A percentile compares a stretch with the other conserved stretches of the same genome.
phyloP scores from a whole-genome alignment of 139 green algal species.

The Pseudopediastrum boryanum region DNA sequence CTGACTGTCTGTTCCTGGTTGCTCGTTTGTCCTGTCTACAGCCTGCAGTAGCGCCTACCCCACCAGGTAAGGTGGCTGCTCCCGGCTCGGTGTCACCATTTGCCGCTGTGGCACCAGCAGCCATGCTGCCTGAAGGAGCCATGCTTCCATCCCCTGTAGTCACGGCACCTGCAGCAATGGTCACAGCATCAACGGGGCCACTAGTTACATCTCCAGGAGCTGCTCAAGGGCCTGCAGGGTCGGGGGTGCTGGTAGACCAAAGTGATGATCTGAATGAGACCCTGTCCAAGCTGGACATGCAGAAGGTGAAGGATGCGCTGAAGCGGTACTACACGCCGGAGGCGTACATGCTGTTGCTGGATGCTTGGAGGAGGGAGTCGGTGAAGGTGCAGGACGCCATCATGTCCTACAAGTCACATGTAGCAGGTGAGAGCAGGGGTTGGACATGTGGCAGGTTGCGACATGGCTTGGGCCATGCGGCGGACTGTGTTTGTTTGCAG shows the following conservation, averaged over 20 bases:
- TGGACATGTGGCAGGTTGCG: no score
- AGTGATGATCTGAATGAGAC: not conserved
- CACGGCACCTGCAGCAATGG: not conserved
- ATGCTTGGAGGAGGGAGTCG: conserved; percentile 39
- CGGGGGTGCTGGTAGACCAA: not conserved
- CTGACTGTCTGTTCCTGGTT: no score
- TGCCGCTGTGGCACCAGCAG: no score
- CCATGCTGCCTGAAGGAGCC: not conserved
- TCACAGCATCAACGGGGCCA: not conserved
- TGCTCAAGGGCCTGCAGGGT: not conserved
- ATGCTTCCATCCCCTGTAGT: not conserved
- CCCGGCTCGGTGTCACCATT: no score
- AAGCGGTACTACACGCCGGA: conserved; percentile 13
- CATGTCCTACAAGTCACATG: conserved; percentile 23
- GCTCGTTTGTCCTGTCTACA: no score
- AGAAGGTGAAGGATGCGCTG: conserved; percentile 6
- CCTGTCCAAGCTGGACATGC: conserved; percentile 26
- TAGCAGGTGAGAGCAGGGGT: not conserved
- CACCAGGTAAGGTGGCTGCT: no score
- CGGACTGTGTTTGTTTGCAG: no score
- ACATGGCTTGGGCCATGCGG: no score
- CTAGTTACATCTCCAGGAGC: not conserved
- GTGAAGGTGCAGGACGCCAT: conserved; percentile 15
- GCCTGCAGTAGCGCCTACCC: no score
- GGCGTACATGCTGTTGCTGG: conserved; percentile 39